Evolutionary conservation across 495 filamentous ascomycete genomes (phyloP).

Genomic region (Podospora conica): DNA sequence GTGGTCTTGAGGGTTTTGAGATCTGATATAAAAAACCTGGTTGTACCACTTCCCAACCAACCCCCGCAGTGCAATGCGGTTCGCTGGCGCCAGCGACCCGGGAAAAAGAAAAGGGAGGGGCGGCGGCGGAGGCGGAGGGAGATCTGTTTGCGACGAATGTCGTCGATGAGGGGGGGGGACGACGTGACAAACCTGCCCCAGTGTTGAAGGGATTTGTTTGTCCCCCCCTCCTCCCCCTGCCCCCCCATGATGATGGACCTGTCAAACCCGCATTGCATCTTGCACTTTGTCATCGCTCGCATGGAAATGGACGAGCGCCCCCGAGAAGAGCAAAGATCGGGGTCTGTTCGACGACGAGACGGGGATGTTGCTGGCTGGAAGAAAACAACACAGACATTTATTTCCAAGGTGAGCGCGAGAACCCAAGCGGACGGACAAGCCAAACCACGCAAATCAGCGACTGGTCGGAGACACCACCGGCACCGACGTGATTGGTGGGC

Average conservation of each 20-base stretch:
- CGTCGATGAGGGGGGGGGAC: too few species aligned
- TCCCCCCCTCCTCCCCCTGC: neutral
- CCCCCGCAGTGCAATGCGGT: too few species aligned
- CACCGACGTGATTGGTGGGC: neutral
- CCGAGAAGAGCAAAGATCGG: neutral
- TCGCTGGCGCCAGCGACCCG: neutral
- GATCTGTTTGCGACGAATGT: neutral
- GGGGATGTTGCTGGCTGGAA: neutral
- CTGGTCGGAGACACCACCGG: neutral
- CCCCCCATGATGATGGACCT: too few species aligned
- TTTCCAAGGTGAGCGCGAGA: neutral
- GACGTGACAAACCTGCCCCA: too few species aligned
- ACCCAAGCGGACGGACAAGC: too few species aligned
- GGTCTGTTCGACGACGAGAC: neutral
- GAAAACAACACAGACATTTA: neutral
- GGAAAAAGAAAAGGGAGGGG: neutral
- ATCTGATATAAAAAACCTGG: neutral
- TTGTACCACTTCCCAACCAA: neutral
- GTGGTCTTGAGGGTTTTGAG: neutral
- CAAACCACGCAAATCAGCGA: too few species aligned
- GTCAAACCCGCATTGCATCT: neutral
- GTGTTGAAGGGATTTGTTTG: too few species aligned
- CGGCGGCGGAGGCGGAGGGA: neutral
- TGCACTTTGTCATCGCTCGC: too few species aligned
- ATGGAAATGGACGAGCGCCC: too few species aligned